These are phyloP conservation scores for Tuber calosporum DNA, from an alignment of 495 filamentous ascomycete genomes.

Conservation along the genomic window DNA sequence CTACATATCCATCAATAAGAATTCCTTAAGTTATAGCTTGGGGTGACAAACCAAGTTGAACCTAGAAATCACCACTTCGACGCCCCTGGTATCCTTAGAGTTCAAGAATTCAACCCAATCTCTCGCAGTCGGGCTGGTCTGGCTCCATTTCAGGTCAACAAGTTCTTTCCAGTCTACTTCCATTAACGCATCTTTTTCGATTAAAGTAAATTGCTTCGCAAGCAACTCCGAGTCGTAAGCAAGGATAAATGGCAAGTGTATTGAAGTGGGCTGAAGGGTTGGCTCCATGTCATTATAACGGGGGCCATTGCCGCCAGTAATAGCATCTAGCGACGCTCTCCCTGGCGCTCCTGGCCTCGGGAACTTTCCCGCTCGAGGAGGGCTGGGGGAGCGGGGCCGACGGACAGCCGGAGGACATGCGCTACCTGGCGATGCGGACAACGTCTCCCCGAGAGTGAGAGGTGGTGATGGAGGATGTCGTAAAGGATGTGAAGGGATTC, in stretches of 20 bases:
- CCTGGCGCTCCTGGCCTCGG: not conserved
- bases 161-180: conserved; percentile 98
- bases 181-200: conserved; percentile 91
- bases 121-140: conserved; percentile 54
- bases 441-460: conserved; percentile 61
- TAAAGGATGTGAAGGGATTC: conserved; percentile 59
- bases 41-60: conserved; percentile 62
- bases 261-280: conserved; percentile 38
- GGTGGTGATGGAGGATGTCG: conserved; percentile 71
- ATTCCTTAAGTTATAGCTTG: not conserved
- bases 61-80: conserved; percentile 91
- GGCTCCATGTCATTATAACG: conserved; percentile 10
- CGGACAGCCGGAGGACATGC: conserved; percentile 17
- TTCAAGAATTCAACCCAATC: conserved; percentile 92
- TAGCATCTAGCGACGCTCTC: not conserved
- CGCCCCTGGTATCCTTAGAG: conserved; percentile 71
- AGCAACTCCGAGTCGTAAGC: conserved; percentile 83
- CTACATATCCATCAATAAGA: conserved; percentile 21
- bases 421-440: conserved; percentile 46
- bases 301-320: not conserved
- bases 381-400: not conserved
- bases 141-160: conserved; percentile 86
- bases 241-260: conserved; percentile 84
- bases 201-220: conserved; percentile 88
- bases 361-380: conserved; percentile 11